Evolutionary conservation across 2,329 filamentous ascomycete genomes (phyloP).

Genomic region (Sarocladium kiliense): DNA sequence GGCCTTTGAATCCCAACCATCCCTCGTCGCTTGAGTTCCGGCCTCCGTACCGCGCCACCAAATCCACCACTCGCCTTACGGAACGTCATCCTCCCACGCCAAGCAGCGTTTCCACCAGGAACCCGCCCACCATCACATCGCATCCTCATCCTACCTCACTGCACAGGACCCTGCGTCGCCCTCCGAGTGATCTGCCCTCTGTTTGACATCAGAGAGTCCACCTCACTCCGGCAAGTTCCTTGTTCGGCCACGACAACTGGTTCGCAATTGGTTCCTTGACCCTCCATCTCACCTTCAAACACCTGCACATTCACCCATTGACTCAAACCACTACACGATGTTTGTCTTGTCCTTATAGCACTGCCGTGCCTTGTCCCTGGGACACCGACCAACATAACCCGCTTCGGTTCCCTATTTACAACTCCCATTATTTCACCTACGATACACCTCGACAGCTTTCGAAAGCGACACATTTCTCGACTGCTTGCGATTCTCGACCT

Average conservation of each 20-base stretch:
- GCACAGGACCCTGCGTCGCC: slow-evolving; percentile 2
- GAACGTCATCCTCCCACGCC: slow-evolving; percentile 6
- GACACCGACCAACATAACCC: slow-evolving; percentile 2
- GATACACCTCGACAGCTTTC: not conserved
- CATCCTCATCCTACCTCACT: not conserved
- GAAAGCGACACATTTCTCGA: not conserved
- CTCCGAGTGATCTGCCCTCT: slow-evolving; percentile 3
- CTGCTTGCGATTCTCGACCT: not conserved
- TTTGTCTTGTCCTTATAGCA: slow-evolving; percentile 7
- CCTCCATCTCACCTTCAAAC: not conserved
- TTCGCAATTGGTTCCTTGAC: not conserved
- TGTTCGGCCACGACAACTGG: not conserved
- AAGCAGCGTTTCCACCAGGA: slow-evolving; percentile 4
- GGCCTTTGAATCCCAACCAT: not conserved
- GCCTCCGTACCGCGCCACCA: not conserved
- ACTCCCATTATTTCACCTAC: not conserved
- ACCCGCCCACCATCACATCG: slow-evolving; percentile 3
- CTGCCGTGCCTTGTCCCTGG: slow-evolving; percentile 7
- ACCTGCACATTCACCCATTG: not conserved
- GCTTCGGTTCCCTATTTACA: not conserved
- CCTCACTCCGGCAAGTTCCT: not conserved
- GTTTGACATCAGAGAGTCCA: slow-evolving; percentile 7
- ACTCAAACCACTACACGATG: not conserved
- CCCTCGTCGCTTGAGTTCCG: not conserved
- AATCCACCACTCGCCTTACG: not conserved